Base-by-base conservation (phyloP, 306 rosid species). In the Herpetospermum pedunculosum region DNA sequence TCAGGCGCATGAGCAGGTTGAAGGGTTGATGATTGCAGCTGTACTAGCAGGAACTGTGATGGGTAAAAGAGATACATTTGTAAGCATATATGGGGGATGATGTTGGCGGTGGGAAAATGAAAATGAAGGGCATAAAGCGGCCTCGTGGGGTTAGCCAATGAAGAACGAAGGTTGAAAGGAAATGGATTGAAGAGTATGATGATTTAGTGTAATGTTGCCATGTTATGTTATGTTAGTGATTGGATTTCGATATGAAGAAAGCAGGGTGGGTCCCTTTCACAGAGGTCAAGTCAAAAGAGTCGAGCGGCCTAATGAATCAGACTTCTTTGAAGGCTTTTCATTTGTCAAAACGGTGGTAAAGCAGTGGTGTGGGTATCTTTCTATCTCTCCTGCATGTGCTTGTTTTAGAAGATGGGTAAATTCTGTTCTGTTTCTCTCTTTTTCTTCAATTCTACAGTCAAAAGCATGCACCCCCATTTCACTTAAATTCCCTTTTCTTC, bases 331-430 rank as follows among this genome's bases (percentile, higher is more conserved):
- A 30, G 75, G 77, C 55, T 72, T 59, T 38, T 77, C 75, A 28
- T 47, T 69, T 54, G 88, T 88, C 88, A 85, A 84, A 81, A 80
- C 72, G 77, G 74, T 57, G 68, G 81, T 74, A 79, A 81, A 69
- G 75, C 64, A 72, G 62, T 52, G 46, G 46, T 29, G 12, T 55
- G 50, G 52, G 14, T 32, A 16, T 54, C 5, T 15, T 15, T 67
- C 57, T 38, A 54, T 74, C 74, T 73, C 48, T 58, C 75, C 43
- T 67, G 74, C 78, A 68, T 81, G 87, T 77, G 78, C 76, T 84
- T 72, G 59, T 43, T 78, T 81, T 43, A 67, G 68, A 60, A 74
- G 85, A 76, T 43, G 38, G 49, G 57, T 28, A 26, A 40, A 11
- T 67, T 67, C 18, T 67, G 6, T 40, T 23, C 19, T 64, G 76